phyloP scores from a whole-genome alignment of 1,139 yeast species.

The Suhomyces panamericanus region DNA sequence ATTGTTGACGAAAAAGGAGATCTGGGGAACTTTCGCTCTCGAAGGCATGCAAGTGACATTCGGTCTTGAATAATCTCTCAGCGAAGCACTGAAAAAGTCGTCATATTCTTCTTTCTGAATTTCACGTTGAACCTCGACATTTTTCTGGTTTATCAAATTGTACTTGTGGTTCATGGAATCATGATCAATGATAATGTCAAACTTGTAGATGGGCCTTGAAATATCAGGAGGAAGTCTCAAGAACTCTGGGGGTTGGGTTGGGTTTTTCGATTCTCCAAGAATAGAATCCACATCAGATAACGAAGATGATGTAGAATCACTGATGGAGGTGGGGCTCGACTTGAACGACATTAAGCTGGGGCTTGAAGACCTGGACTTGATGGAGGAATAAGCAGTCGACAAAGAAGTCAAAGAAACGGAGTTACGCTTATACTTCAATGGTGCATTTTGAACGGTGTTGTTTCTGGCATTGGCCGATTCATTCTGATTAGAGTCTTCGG shows the following conservation, averaged over 20 bases:
- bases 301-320: conserved; percentile 38
- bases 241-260: conserved; percentile 47
- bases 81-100: conserved; percentile 17
- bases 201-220: conserved; percentile 46
- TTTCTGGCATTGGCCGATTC: conserved; percentile 6
- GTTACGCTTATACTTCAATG: conserved; percentile 22
- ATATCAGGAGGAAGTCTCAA: conserved; percentile 48
- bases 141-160: conserved; percentile 20
- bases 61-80: conserved; percentile 10
- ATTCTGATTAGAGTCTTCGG: conserved; percentile 26
- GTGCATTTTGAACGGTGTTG: conserved; percentile 9
- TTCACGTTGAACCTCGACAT: conserved; percentile 5
- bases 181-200: conserved; percentile 48
- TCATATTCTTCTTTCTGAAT: not conserved
- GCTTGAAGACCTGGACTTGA: conserved; percentile 43
- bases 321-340: conserved; percentile 42
- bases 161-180: conserved; percentile 41
- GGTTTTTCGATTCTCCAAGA: conserved; percentile 2
- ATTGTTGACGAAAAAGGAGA: conserved; percentile 36
- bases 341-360: conserved; percentile 46
- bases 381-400: conserved; percentile 34
- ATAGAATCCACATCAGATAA: conserved; percentile 31
- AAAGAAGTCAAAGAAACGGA: conserved; percentile 44
- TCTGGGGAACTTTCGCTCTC: conserved; percentile 36
- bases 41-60: conserved; percentile 15